These are phyloP conservation scores for Waltiozyma sp. DNA, from an alignment of 1,139 yeast genomes.

Conservation along the genomic window DNA sequence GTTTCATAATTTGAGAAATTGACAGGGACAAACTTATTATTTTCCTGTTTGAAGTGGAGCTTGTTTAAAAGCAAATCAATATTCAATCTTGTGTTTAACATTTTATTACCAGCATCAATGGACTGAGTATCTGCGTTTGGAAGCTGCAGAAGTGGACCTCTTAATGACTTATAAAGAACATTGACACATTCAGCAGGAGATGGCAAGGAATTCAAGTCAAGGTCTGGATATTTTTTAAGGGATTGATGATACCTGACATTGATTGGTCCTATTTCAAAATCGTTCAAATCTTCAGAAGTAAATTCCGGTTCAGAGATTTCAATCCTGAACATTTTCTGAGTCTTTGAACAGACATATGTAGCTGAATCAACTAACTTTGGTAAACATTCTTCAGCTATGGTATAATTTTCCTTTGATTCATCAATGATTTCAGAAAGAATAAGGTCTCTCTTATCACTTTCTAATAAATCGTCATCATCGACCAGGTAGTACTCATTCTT, in stretches of 20 bases:
- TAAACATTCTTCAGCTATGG: constrained; percentile 15
- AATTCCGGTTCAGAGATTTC: constrained; percentile 34
- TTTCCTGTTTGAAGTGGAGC: constrained; percentile 32
- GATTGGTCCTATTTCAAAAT: constrained; percentile 29
- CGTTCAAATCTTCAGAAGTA: constrained; percentile 23
- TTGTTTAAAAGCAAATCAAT: constrained; percentile 37
- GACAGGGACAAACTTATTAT: constrained; percentile 44
- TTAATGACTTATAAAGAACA: constrained; percentile 47
- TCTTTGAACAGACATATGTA: constrained; percentile 30
- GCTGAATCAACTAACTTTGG: constrained; percentile 31
- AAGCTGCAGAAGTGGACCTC: constrained; percentile 43
- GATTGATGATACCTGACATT: constrained; percentile 26
- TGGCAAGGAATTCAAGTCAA: constrained; percentile 27
- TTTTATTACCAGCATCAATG: constrained; percentile 37
- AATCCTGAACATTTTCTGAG: constrained; percentile 30
- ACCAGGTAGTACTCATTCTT: constrained; percentile 24
- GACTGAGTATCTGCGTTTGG: constrained; percentile 38
- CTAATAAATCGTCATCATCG: constrained; percentile 20
- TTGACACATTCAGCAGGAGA: constrained; percentile 42
- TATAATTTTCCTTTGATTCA: constrained; percentile 15
- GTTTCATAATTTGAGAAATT: constrained; percentile 27
- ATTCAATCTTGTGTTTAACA: constrained; percentile 44
- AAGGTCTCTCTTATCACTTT: constrained; percentile 27
- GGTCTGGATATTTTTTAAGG: constrained; percentile 18
- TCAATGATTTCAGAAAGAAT: constrained; percentile 7